These are phyloP conservation scores for Capsicum baccatum DNA, from an alignment of 257 asterid species.

Conservation along the genomic window DNA sequence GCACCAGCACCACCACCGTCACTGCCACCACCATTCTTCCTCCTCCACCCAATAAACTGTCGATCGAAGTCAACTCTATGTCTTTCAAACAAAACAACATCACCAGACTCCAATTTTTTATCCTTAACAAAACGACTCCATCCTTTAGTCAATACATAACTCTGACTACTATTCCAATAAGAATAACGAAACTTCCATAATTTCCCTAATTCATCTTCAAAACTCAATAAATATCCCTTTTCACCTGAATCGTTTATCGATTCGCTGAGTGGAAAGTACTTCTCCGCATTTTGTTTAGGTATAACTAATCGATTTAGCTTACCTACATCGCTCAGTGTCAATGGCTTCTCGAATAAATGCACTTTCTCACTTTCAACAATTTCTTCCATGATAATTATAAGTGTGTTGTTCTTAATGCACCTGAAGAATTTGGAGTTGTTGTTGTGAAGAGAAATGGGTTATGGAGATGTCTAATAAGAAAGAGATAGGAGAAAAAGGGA, in stretches of 20 bases:
- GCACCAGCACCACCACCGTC: background rate
- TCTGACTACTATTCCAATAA: slow-evolving; percentile 73
- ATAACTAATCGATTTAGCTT: slow-evolving; percentile 47
- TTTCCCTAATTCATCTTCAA: slow-evolving; percentile 39
- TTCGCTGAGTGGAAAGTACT: slow-evolving; percentile 44
- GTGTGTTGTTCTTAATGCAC: slow-evolving; percentile 36
- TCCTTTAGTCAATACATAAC: slow-evolving; percentile 40
- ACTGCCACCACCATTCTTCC: slow-evolving; percentile 39
- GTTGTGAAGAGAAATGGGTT: slow-evolving; percentile 58
- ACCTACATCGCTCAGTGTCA: slow-evolving; percentile 50
- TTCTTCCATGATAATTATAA: slow-evolving; percentile 39
- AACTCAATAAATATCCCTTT: slow-evolving; percentile 30
- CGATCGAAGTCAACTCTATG: slow-evolving; percentile 47
- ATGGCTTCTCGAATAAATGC: slow-evolving; percentile 40
- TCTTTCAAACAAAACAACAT: slow-evolving; percentile 30
- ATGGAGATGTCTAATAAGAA: slow-evolving; percentile 50
- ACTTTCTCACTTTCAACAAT: background rate
- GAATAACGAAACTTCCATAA: slow-evolving; percentile 61
- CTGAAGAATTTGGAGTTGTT: slow-evolving; percentile 36
- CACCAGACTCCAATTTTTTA: slow-evolving; percentile 34
- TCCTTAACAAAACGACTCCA: slow-evolving; percentile 40
- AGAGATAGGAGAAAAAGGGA: slow-evolving; percentile 5
- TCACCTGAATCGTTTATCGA: slow-evolving; percentile 51
- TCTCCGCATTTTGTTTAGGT: slow-evolving; percentile 43
- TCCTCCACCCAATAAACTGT: slow-evolving; percentile 37